Percentiles rank a stretch among this genome's conserved stretches.
phyloP scores from a whole-genome alignment of 2,329 filamentous ascomycete species.

The Fonsecaea erecta region DNA sequence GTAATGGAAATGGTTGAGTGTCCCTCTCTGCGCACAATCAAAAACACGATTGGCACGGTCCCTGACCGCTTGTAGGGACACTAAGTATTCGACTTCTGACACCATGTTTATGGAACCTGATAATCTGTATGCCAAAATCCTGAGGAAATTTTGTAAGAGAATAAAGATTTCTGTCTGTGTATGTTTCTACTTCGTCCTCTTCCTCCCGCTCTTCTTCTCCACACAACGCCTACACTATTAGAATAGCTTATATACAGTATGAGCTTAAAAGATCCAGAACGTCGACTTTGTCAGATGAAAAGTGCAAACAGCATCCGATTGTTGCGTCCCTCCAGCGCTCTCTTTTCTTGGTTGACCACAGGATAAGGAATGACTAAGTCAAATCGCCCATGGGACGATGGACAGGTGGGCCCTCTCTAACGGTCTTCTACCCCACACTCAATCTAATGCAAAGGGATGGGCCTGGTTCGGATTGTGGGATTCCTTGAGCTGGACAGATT shows the following conservation, averaged over 20 bases:
- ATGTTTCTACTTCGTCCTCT: neutral
- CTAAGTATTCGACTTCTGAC: constrained; percentile 12
- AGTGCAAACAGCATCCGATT: neutral
- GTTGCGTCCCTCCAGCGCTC: neutral
- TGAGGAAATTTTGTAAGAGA: neutral
- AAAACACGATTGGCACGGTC: constrained; percentile 7
- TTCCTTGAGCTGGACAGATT: neutral
- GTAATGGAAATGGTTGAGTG: constrained; percentile 14
- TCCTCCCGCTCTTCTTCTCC: neutral
- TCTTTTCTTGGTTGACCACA: neutral
- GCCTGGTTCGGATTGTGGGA: neutral
- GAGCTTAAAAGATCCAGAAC: neutral
- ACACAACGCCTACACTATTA: neutral
- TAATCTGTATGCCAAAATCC: constrained; percentile 1
- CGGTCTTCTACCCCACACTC: neutral
- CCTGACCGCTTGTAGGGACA: constrained; percentile 12
- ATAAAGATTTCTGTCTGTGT: neutral
- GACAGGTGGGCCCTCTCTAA: neutral
- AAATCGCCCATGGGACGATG: neutral
- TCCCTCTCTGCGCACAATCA: constrained; percentile 4
- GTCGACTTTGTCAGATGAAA: neutral
- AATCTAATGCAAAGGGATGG: neutral
- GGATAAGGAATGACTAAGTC: neutral
- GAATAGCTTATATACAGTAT: neutral
- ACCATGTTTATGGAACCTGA: constrained; percentile 4